Conservation (phyloP, 2,329 filamentous ascomycete species). For the Akanthomyces uredinophilus region DNA sequence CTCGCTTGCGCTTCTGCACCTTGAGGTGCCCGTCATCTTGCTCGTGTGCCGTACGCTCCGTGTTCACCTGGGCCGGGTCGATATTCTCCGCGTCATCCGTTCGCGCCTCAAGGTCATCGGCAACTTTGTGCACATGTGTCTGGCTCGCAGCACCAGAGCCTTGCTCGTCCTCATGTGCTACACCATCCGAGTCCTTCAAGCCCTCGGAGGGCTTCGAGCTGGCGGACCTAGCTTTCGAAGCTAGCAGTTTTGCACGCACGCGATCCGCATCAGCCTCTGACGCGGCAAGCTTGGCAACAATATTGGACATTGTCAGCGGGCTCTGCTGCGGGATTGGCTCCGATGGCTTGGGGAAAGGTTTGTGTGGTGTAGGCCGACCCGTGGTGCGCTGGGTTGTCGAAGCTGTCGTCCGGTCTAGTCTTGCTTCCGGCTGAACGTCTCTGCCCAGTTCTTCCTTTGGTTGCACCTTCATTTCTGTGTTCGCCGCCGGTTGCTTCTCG, state of each 20-base stretch:
- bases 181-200: background rate
- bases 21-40: slow-evolving; percentile 20
- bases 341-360: slow-evolving; percentile 16
- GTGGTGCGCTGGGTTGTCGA: background rate
- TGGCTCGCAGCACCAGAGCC: slow-evolving; percentile 8
- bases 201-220: slow-evolving; percentile 21
- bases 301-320: slow-evolving; percentile 56
- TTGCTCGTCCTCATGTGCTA: background rate
- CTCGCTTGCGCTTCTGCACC: slow-evolving; percentile 44
- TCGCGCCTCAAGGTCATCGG: background rate
- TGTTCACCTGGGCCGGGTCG: slow-evolving; percentile 33
- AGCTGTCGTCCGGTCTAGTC: background rate
- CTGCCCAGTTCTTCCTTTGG: background rate
- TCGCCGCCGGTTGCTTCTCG: background rate
- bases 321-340: slow-evolving; percentile 45
- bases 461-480: background rate
- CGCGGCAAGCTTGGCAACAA: slow-evolving; percentile 59
- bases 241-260: slow-evolving; percentile 57
- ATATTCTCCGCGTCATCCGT: slow-evolving; percentile 22
- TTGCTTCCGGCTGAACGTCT: background rate
- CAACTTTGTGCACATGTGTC: background rate
- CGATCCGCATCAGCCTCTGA: slow-evolving; percentile 60
- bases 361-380: slow-evolving; percentile 28
- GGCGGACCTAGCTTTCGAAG: slow-evolving; percentile 31
- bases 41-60: slow-evolving; percentile 13